Evolutionary conservation across 768 basidiomycete genomes (phyloP).

Genomic region (Heimioporus sp.): DNA sequence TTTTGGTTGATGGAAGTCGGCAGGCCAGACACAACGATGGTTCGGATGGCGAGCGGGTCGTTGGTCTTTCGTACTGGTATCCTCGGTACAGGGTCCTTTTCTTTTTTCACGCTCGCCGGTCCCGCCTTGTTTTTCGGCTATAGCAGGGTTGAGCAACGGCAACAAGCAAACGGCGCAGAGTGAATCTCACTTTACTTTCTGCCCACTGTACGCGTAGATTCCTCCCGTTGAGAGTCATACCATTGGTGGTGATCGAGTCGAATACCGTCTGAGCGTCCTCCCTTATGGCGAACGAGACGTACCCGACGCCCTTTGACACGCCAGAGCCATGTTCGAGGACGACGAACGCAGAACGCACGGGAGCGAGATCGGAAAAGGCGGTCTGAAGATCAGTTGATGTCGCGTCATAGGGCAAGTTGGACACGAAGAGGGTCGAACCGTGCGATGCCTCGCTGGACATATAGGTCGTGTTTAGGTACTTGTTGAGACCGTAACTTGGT

Average conservation of each 20-base stretch:
- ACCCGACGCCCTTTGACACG: constrained; percentile 92
- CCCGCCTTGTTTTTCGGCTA: constrained; percentile 47
- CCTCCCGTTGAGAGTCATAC: constrained; percentile 64
- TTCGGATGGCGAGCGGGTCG: constrained; percentile 84
- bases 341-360: constrained; percentile 91
- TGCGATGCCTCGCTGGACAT: not conserved
- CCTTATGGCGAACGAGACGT: constrained; percentile 85
- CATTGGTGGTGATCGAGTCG: constrained; percentile 60
- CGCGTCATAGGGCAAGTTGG: constrained; percentile 86
- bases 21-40: constrained; percentile 74
- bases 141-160: not conserved
- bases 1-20: constrained; percentile 62
- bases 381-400: constrained; percentile 91
- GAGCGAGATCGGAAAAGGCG: constrained; percentile 93
- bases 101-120: constrained; percentile 31
- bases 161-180: not conserved
- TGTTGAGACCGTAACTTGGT: too few species aligned
- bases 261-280: constrained; percentile 85
- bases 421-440: constrained; percentile 89
- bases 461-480: too few species aligned
- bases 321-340: constrained; percentile 76
- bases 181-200: constrained; percentile 58
- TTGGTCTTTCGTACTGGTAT: constrained; percentile 36
- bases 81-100: constrained; percentile 38
- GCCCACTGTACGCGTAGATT: constrained; percentile 80